Conservation (phyloP, 768 basidiomycete species). For the Suillus subalutaceus region DNA sequence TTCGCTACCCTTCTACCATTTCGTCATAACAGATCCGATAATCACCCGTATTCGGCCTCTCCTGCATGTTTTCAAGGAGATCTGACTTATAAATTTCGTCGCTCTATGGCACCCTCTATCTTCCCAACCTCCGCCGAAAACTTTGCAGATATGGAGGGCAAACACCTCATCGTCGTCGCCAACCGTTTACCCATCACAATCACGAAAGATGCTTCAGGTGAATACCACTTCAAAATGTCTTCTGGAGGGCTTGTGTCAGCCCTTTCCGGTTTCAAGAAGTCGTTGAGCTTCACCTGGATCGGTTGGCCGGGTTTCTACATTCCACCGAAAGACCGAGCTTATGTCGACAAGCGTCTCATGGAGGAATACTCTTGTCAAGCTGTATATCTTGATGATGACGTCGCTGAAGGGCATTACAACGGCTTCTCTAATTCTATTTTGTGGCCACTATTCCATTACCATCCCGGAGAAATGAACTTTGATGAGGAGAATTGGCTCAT, state of each 20-base stretch:
- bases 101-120: constrained; percentile 29
- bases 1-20: constrained; percentile 9
- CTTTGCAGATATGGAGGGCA: constrained; percentile 49
- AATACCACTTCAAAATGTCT: constrained; percentile 99
- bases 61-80: constrained; percentile 23
- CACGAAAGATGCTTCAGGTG: constrained; percentile 86
- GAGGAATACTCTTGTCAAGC: constrained; percentile 97
- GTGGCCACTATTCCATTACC: constrained; percentile 99
- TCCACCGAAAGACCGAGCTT: constrained; percentile 86
- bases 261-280: constrained; percentile 97
- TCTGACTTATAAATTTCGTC: constrained; percentile 29
- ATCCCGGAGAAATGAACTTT: constrained; percentile 99
- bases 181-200: constrained; percentile 97
- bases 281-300: constrained; percentile 97
- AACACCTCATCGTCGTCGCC: constrained; percentile 91
- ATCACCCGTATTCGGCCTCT: constrained; percentile 33
- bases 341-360: constrained; percentile 90
- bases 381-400: constrained; percentile 96
- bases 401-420: constrained; percentile 98
- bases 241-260: constrained; percentile 98
- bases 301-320: constrained; percentile 96
- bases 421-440: constrained; percentile 99
- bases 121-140: constrained; percentile 29
- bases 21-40: constrained; percentile 32
- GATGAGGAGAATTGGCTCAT: constrained; percentile 98